Percentiles rank a stretch among this genome's conserved stretches.
Evolutionary conservation across 1,139 yeast genomes (phyloP).

Genomic region (Candida frijolesensis): DNA sequence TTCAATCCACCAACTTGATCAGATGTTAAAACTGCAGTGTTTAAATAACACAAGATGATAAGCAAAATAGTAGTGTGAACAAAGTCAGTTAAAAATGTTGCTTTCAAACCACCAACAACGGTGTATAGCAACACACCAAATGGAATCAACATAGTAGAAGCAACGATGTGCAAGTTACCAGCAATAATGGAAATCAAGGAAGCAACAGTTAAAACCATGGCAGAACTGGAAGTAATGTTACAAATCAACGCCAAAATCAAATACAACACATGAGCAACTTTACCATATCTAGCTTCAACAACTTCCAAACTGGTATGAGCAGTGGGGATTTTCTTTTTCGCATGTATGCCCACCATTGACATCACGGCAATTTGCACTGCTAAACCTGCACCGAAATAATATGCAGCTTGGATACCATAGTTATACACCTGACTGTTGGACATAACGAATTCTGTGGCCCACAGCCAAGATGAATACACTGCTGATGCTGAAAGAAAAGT

Average conservation of each 20-base stretch:
- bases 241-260: conserved; percentile 34
- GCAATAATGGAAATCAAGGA: conserved; percentile 37
- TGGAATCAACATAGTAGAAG: conserved; percentile 37
- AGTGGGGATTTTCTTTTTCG: conserved; percentile 32
- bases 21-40: conserved; percentile 28
- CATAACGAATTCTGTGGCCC: conserved; percentile 35
- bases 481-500: conserved; percentile 30
- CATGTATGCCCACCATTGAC: conserved; percentile 31
- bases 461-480: conserved; percentile 31
- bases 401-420: conserved; percentile 31
- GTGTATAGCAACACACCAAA: conserved; percentile 40
- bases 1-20: conserved; percentile 32
- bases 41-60: conserved; percentile 29
- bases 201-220: conserved; percentile 41
- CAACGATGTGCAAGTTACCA: conserved; percentile 35
- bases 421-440: conserved; percentile 28
- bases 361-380: conserved; percentile 32
- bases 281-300: conserved; percentile 34
- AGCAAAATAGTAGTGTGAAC: conserved; percentile 38
- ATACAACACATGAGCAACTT: conserved; percentile 29
- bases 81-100: conserved; percentile 42
- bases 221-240: conserved; percentile 34
- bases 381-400: conserved; percentile 31
- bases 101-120: conserved; percentile 43
- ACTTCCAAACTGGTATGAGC: conserved; percentile 35